These are phyloP conservation scores for Flaveria linearis DNA, from an alignment of 129 eudicot genomes.

Conservation along the genomic window DNA sequence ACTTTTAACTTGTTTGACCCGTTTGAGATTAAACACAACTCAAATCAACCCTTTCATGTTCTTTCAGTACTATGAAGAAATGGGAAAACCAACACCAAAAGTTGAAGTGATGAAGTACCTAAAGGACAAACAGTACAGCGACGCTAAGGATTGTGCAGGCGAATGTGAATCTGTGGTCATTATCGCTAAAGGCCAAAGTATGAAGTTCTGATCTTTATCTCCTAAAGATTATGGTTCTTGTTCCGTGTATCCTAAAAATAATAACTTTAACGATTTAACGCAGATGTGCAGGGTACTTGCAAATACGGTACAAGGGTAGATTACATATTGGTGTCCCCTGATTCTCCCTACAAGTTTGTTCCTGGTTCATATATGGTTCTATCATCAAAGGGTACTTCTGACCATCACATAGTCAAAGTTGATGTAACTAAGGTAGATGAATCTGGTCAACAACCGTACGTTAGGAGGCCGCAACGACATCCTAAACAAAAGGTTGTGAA, in stretches of 20 bases:
- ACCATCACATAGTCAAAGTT: constrained; percentile 91
- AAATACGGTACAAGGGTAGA: constrained; percentile 93
- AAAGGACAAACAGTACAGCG: constrained; percentile 69
- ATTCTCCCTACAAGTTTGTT: constrained; percentile 80
- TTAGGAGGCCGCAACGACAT: constrained; percentile 31
- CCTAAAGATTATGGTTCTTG: not conserved
- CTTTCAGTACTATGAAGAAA: constrained; percentile 86
- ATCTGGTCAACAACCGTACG: constrained; percentile 29
- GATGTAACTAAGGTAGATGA: constrained; percentile 51
- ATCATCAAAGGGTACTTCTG: constrained; percentile 98
- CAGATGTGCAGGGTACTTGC: constrained; percentile 97
- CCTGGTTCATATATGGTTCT: constrained; percentile 86
- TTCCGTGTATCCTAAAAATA: not conserved
- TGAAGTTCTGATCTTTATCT: constrained; percentile 19
- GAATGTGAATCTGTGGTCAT: constrained; percentile 94
- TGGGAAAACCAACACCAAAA: constrained; percentile 95
- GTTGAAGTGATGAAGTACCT: constrained; percentile 85
- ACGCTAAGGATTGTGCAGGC: constrained; percentile 89
- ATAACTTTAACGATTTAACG: constrained; percentile 8
- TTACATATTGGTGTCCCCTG: constrained; percentile 68
- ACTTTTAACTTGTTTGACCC: not conserved
- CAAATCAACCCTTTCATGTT: not conserved
- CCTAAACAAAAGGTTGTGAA: constrained; percentile 56
- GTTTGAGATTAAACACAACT: not conserved
- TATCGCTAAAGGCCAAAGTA: constrained; percentile 98